Evolutionary conservation across 2,329 filamentous ascomycete genomes (phyloP), one percentile per base, ranked within the genome.

Genomic region (Tolypocladium amazonense): DNA sequence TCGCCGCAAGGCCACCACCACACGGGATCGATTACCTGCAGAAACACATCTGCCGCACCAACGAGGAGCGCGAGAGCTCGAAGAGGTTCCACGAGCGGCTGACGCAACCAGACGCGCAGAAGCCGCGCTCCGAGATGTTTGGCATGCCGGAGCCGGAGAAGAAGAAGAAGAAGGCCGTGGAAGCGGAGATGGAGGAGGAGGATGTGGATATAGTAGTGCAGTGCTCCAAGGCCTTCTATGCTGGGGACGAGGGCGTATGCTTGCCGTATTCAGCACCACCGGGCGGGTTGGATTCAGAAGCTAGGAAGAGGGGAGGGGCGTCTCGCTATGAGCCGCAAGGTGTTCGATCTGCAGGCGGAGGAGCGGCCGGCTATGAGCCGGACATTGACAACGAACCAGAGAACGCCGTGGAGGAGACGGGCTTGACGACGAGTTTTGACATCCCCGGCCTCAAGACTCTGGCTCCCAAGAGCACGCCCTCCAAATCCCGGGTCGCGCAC

Each of bases 341-440:
- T n/a, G n/a, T n/a, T n/a, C n/a, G n/a, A n/a, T n/a, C n/a, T n/a
- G n/a, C n/a, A n/a, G 20, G 25, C n/a, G 54, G 35, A 25, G 55
- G 39, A n/a, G 37, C 23, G n/a, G 18, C 33, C 12, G 43, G 8
- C 8, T 5, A 30, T 18, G 64, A 64, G 18, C 20, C 39, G 4
- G 39, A 53, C 47, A n/a, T 18, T 3, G 35, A 37, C n/a, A 35
- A 33, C 6, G 58, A 58, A 14, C 27, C 35, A 61, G 79, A 83
- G 59, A 78, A 79, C 0, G 69, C 72, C 9, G 78, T 81, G 65
- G 80, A 81, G 62, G 81, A 85, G 64, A 78, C 76, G 1, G 83
- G 82, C 4, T 70, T 85, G 57, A 84, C 81, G 0, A 77, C 79
- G 1, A 82, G 78, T 3, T 85, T 84, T 67, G 81, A 84, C 53